Percentiles rank a stretch among this genome's conserved stretches.
These are phyloP conservation scores for Diplodia seriata DNA, from an alignment of 2,329 filamentous ascomycete genomes.

Conservation along the genomic window DNA sequence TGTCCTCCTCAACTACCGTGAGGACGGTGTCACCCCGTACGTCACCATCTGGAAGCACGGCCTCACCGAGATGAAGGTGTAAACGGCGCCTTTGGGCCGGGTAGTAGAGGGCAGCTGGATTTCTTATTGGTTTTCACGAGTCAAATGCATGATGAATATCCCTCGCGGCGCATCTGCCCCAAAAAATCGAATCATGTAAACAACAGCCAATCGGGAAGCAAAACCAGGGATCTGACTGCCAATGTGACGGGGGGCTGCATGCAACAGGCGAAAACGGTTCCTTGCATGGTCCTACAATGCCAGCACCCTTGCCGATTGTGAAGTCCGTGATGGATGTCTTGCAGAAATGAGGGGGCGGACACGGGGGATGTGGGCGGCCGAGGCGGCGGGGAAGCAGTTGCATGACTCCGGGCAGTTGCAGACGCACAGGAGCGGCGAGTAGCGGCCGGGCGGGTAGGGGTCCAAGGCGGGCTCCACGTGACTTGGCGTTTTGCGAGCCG, in stretches of 20 bases:
- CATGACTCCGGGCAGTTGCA: not conserved
- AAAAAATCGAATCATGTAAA: conserved; percentile 39
- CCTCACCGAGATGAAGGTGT: conserved; percentile 88
- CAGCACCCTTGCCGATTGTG: not conserved
- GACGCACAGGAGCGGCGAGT: not conserved
- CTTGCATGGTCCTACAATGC: conserved; percentile 6
- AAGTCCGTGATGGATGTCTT: not conserved
- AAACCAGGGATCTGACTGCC: no score
- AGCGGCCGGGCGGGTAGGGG: not conserved
- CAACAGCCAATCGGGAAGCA: not conserved
- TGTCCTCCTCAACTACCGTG: conserved; percentile 94
- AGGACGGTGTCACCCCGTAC: conserved; percentile 91
- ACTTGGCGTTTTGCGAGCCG: conserved; percentile 16
- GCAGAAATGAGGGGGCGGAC: not conserved
- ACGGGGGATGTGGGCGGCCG: not conserved
- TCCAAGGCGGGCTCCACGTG: not conserved
- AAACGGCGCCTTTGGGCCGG: conserved; percentile 47
- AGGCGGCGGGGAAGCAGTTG: not conserved
- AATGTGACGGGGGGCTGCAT: conserved; percentile 9
- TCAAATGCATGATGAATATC: conserved; percentile 49
- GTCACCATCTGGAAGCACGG: conserved; percentile 96
- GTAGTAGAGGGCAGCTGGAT: conserved; percentile 35
- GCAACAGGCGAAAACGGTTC: not conserved
- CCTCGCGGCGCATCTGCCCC: conserved; percentile 40
- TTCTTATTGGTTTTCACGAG: conserved; percentile 46